Evolutionary conservation across 768 basidiomycete genomes (phyloP).

Genomic region (Gymnopilus junonius): DNA sequence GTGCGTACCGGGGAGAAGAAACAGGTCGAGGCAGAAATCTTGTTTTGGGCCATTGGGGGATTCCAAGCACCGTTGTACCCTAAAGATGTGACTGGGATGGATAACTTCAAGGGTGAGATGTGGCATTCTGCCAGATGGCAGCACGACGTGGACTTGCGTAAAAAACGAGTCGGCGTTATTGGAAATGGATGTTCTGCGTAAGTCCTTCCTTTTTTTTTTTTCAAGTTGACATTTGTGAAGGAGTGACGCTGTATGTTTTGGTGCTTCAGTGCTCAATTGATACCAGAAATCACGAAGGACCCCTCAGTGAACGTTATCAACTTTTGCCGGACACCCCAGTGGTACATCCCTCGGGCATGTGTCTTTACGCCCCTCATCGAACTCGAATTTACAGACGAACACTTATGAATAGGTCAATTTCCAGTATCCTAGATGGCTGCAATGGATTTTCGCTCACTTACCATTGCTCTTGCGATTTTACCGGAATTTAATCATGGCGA

Average conservation of each 20-base stretch:
- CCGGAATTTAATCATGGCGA: conserved; percentile 50
- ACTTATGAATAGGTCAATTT: conserved; percentile 36
- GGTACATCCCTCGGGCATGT: conserved; percentile 57
- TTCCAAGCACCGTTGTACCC: conserved; percentile 53
- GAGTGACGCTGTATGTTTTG: not conserved
- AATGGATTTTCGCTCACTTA: conserved; percentile 59
- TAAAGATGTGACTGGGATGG: conserved; percentile 44
- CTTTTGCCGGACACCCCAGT: conserved; percentile 64
- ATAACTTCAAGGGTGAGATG: conserved; percentile 49
- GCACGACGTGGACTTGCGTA: conserved; percentile 53
- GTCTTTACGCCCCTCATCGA: not conserved
- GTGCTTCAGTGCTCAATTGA: conserved; percentile 57
- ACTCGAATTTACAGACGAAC: not conserved
- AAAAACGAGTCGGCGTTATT: conserved; percentile 62
- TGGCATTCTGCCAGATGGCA: conserved; percentile 65
- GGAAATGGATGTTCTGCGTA: conserved; percentile 68
- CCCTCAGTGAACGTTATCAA: conserved; percentile 55
- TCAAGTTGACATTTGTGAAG: not conserved
- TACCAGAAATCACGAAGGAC: conserved; percentile 57
- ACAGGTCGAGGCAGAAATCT: conserved; percentile 42
- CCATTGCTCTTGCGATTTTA: conserved; percentile 54
- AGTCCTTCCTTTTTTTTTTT: conserved; percentile 26
- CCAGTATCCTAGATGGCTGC: conserved; percentile 45
- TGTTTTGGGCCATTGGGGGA: conserved; percentile 56
- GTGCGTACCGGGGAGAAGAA: conserved; percentile 38